Percentiles rank a stretch among this genome's conserved stretches.
These are phyloP conservation scores for Gastrodia elata DNA, from an alignment of 106 monocot genomes.

Conservation along the genomic window DNA sequence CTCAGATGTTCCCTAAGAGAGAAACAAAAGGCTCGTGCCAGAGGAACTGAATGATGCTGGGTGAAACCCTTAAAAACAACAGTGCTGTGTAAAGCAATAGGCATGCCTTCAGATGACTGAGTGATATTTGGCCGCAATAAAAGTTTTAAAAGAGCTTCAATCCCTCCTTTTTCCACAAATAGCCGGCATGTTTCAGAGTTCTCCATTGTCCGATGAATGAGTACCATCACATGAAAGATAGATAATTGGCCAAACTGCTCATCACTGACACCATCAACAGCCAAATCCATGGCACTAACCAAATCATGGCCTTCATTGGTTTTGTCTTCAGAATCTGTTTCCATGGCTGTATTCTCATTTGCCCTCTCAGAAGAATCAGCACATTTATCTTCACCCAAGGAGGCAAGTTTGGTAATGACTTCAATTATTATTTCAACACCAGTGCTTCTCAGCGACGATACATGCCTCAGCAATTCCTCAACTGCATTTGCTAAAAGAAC, in stretches of 20 bases:
- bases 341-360: slow-evolving; percentile 73
- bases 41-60: slow-evolving; percentile 81
- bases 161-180: slow-evolving; percentile 93
- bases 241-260: slow-evolving; percentile 83
- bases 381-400: slow-evolving; percentile 38
- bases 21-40: slow-evolving; percentile 79
- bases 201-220: slow-evolving; percentile 85
- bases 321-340: slow-evolving; percentile 68
- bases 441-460: slow-evolving; percentile 67
- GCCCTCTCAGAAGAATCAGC: slow-evolving; percentile 25
- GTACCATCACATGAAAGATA: slow-evolving; percentile 92
- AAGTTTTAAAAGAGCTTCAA: slow-evolving; percentile 67
- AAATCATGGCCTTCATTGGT: slow-evolving; percentile 65
- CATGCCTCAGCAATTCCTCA: slow-evolving; percentile 95
- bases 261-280: slow-evolving; percentile 51
- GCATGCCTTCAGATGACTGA: slow-evolving; percentile 93
- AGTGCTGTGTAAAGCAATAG: slow-evolving; percentile 95
- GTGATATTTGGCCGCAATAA: slow-evolving; percentile 83
- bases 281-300: slow-evolving; percentile 50
- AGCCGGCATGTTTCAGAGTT: slow-evolving; percentile 92
- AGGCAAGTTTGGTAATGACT: slow-evolving; percentile 73
- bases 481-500: slow-evolving; percentile 94
- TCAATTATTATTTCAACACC: slow-evolving; percentile 92
- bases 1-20: slow-evolving; percentile 65
- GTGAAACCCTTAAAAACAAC: slow-evolving; percentile 98